Evolutionary conservation across 2,329 filamentous ascomycete genomes (phyloP).

Genomic region (Beauveria rudraprayagi): DNA sequence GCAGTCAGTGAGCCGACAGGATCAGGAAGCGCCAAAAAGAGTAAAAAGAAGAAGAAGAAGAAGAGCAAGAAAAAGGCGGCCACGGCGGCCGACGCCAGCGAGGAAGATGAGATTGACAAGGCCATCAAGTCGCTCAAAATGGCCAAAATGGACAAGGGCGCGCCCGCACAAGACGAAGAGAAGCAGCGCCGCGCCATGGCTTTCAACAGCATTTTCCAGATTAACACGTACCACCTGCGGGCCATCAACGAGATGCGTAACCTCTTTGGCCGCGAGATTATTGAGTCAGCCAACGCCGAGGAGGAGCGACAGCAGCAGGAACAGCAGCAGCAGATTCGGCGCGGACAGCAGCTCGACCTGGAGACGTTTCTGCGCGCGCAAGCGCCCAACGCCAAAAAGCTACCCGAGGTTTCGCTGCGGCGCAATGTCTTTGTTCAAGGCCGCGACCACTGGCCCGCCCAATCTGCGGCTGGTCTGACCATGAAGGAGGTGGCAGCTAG

Average conservation of each 20-base stretch:
- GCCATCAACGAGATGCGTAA: conserved; percentile 82
- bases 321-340: conserved; percentile 20
- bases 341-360: conserved; percentile 45
- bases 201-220: conserved; percentile 34
- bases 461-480: conserved; percentile 69
- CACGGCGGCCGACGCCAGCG: conserved; percentile 15
- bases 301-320: conserved; percentile 34
- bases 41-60: conserved; percentile 30
- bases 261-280: conserved; percentile 49
- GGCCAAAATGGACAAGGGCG: conserved; percentile 8
- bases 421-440: conserved; percentile 80
- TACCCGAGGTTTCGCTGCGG: conserved; percentile 63
- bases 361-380: conserved; percentile 47
- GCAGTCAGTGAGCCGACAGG: conserved; percentile 24
- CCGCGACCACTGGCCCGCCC: conserved; percentile 78
- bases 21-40: conserved; percentile 17
- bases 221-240: conserved; percentile 65
- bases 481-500: conserved; percentile 55
- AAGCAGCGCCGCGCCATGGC: conserved; percentile 19
- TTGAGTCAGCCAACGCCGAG: conserved; percentile 43
- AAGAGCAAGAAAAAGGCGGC: conserved; percentile 30
- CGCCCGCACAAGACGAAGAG: background rate
- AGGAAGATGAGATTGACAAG: conserved; percentile 48
- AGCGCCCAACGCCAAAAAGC: conserved; percentile 45
- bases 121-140: conserved; percentile 43